Percentiles rank a stretch among this genome's conserved stretches.
Conservation (phyloP, 2,329 filamentous ascomycete genomes). For the Neofusicoccum laricinum region DNA sequence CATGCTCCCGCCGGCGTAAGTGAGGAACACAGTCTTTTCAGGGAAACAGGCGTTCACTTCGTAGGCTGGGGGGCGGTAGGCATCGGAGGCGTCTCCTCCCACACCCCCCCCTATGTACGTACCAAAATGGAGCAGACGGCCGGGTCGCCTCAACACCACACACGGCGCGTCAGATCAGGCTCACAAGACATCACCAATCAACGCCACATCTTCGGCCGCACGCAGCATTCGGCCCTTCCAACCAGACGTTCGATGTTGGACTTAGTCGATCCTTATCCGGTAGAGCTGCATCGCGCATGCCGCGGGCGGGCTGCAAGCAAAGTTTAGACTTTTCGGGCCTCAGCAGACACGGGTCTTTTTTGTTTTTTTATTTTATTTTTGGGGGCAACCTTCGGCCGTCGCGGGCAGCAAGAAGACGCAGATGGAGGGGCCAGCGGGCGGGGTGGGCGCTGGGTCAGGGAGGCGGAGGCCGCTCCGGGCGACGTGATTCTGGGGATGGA, state of each 20-base stretch:
- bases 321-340: not conserved
- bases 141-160: not conserved
- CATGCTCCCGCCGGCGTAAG: constrained; percentile 61
- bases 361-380: not conserved
- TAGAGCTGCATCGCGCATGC: constrained; percentile 2
- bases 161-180: not conserved
- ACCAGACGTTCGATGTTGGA: constrained; percentile 14
- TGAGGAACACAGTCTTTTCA: not conserved
- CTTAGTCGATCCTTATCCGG: constrained; percentile 12
- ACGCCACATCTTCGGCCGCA: constrained; percentile 3
- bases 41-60: too few relatives aligned
- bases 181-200: not conserved
- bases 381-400: not conserved
- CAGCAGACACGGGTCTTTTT: not conserved
- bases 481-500: not conserved
- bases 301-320: not conserved
- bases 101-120: not conserved
- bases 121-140: not conserved
- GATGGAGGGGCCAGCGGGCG: too few relatives aligned
- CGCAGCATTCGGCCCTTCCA: constrained; percentile 14
- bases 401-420: too few relatives aligned
- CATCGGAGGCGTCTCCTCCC: not conserved
- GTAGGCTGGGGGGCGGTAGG: not conserved
- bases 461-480: not conserved
- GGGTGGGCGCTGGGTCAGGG: too few relatives aligned